Base-by-base conservation (phyloP, 2,329 filamentous ascomycete species). In the Beauveria pseudobassiana region DNA sequence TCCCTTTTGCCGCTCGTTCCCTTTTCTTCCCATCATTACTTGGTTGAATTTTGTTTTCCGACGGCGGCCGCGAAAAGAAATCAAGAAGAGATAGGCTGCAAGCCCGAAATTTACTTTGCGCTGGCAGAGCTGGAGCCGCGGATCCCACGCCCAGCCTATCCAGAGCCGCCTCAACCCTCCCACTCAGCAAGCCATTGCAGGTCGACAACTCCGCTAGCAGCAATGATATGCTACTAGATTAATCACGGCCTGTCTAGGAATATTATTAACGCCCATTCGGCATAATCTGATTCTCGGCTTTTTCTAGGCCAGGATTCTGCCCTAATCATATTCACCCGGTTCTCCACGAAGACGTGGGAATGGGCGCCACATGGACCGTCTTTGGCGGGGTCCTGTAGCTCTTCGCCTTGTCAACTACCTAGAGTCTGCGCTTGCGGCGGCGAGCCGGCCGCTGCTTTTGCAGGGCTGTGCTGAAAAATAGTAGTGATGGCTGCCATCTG, bases 81-180 rank as follows among this genome's bases (percentile, higher is more conserved):
- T 2, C 40, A 16, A 40, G 20, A 30, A 40, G 28, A 53, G 30
- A 55, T 8, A 20, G 26, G n/a, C 22, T 12, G 50, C 50, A 38
- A 52, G 30, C 50, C 46, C 38, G 10, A 59, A 43, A 43, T 7
- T 14, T 42, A n/a, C 30, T 28, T 50, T 38, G n/a, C 34, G 34
- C 20, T 54, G 52, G 34, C 52, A 40, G 22, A 30, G 9, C 34
- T 49, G 46, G 34, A 53, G 40, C 53, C 42, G 40, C 22, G 38
- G 53, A 16, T n/a, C 58, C 58, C 58, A 16, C 38, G 5, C 8
- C 42, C 49, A 51, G 58, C 58, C 58, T 60, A 60, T 60, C 58
- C 58, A 53, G 50, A 54, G 58, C 49, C 40, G 26, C 58, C 30
- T 38, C 58, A 60, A 30, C 58, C 58, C 58, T 53, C 49, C 58